Conservation (phyloP, 148 eudicot genomes). For the Arbutus unedo region DNA sequence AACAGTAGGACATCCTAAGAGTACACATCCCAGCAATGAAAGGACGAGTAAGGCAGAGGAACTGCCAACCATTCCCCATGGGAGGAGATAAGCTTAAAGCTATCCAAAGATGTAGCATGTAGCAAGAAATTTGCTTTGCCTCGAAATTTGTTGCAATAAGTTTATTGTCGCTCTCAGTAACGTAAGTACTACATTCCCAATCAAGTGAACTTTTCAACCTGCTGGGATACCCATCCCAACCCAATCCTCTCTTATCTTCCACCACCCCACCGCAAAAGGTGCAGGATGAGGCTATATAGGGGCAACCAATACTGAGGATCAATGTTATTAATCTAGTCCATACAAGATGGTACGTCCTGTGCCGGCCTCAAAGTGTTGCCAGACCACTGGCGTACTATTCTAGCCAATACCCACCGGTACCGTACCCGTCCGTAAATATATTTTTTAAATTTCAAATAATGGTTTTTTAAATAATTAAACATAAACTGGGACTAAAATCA, state of each 20-base stretch:
- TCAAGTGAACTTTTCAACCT: neutral
- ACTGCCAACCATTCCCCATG: neutral
- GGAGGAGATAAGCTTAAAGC: neutral
- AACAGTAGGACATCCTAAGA: neutral
- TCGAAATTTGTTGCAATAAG: neutral
- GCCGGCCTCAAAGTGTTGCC: too few species aligned
- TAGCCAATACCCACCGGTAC: too few species aligned
- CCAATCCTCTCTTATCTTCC: neutral
- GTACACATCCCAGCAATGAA: neutral
- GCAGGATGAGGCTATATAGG: neutral
- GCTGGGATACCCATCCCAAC: neutral
- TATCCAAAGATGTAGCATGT: neutral
- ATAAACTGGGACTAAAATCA: too few species aligned
- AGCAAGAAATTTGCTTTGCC: neutral
- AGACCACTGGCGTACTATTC: too few species aligned
- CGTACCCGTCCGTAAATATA: too few species aligned
- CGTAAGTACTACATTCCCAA: neutral
- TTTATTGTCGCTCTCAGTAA: neutral
- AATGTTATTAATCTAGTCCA: too few species aligned
- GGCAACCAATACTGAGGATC: neutral
- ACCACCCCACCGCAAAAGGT: neutral
- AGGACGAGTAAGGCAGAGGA: neutral
- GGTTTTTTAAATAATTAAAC: too few species aligned
- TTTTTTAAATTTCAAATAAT: too few species aligned
- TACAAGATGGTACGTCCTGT: too few species aligned